Base-by-base conservation (phyloP, 345 rosid genomes). In the Syzygium jambos region DNA sequence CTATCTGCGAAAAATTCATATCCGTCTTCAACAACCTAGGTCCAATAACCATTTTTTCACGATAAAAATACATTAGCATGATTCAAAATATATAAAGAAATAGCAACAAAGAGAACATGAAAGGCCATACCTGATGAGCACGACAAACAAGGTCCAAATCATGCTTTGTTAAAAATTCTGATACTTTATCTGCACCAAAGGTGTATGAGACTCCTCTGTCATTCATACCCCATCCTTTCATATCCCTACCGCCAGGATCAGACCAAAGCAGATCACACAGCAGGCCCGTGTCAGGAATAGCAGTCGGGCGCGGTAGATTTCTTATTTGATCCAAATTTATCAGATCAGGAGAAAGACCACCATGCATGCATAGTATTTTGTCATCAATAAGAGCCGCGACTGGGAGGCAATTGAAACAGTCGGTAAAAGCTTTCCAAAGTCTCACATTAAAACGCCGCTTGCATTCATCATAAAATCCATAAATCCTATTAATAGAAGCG, bases 251-350 rank as follows among this genome's bases (percentile, higher is more conserved):
- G 56, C 94, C 96, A 86, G 99, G 99, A 90, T 97, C 99, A 57
- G 99, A 97, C 99, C 99, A 97, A 23, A 97, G 96, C 93, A 97
- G 91, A 92, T 97, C 98, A 90, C 98, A 96, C 21, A 97, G 94
- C 89, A 96, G 88, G 8, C 99, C 99, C 23, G 95, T 89, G 90
- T 96, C 98, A 2, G 98, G 99, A 87, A 97, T 88, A 77, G 88
- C 92, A 85, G 95, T 93, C 21, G 99, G 99, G 43, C 98, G 95
- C 53, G 92, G 85, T 78, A 95, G 91, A 91, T 63, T 93, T 92
- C 96, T 95, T 88, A 96, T 92, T 88, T 96, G 96, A 90, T 97
- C 98, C 90, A 97, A 93, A 90, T 92, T 92, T 54, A 92, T 87
- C 27, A 97, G 93, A 51, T 97, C 99, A 19, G 99, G 98, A 25